Base-by-base conservation (phyloP, 208 protist species). In the Tritrichomonas musculus region DNA sequence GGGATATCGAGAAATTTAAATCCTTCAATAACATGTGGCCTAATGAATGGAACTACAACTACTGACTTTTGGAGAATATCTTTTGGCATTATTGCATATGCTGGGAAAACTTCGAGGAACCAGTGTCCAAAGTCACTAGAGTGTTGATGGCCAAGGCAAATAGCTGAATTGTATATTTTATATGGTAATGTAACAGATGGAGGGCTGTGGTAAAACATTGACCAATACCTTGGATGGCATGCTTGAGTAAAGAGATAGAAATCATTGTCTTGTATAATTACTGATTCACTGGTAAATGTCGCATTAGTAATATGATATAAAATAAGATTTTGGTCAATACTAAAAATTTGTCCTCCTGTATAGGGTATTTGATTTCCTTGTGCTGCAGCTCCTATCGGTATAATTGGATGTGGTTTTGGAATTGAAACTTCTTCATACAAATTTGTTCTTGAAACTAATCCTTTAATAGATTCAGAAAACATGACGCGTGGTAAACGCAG, bases 61-160 rank as follows among this genome's bases (percentile, higher is more conserved):
- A 88, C 9, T 20, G 47, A 60, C 39, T 25, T 20, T 33, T 88
- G 11, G 0, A 88, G 30, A 88, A 88, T 27, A 5, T 36, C 8
- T 57, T 88, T 20, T 27, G 77, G 77, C 25, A 88, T 27, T 53
- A 33, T 36, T 44, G 41, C 44, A 17, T 53, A 88, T n/a, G 17
- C 44, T 60, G 77, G 77, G 14, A 88, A 36, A 8, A 88, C 77
- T 57, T 88, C 77, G 0, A 88, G 22, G 77, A 88, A 88, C 77
- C 77, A 88, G 41, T 88, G 77, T 9, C 77, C 77, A 30, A 60
- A 88, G 47, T 88, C 77, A 20, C n/a, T 44, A 5, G 77, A 47
- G 27, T 88, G 77, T 27, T 88, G 77, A 27, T 88, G 77, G 27
- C 77, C 77, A 11, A 88, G 0, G 36, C 77, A 88, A 57, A 88